These are phyloP conservation scores for Arabidopsis lyrata DNA, from an alignment of 441 rosid species.

Conservation along the genomic window DNA sequence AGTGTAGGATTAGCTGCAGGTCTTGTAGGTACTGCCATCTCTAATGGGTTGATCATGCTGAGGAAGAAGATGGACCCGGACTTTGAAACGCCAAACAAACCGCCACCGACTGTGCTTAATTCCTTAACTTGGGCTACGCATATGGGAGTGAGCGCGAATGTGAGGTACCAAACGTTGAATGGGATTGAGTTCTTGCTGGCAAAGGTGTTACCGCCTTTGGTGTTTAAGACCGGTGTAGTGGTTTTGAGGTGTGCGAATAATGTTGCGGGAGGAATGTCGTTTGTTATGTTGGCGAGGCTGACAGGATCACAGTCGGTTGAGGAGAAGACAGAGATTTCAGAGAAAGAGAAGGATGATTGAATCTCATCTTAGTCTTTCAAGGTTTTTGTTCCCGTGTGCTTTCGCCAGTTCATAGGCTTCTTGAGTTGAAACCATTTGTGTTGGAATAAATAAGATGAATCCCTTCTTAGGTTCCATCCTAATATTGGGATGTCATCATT, in stretches of 20 bases:
- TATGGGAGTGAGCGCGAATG: slow-evolving; percentile 93
- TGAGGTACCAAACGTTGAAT: slow-evolving; percentile 90
- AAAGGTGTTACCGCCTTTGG: slow-evolving; percentile 58
- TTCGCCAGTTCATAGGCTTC: slow-evolving; percentile 36
- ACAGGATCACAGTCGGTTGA: slow-evolving; percentile 84
- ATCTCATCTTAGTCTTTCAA: slow-evolving; percentile 18
- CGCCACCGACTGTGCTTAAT: slow-evolving; percentile 89
- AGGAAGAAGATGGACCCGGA: slow-evolving; percentile 97
- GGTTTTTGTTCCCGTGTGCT: slow-evolving; percentile 26
- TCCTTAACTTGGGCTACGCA: slow-evolving; percentile 93
- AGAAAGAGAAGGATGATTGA: slow-evolving; percentile 42
- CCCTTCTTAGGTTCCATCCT: slow-evolving; percentile 37
- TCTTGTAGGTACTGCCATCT: slow-evolving; percentile 81
- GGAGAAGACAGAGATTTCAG: slow-evolving; percentile 50
- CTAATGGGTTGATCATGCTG: slow-evolving; percentile 79
- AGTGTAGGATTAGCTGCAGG: slow-evolving; percentile 97
- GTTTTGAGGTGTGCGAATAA: slow-evolving; percentile 74
- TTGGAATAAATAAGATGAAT: slow-evolving; percentile 34
- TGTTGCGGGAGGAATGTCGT: slow-evolving; percentile 85
- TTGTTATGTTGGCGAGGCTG: slow-evolving; percentile 83
- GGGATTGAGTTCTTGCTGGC: slow-evolving; percentile 78
- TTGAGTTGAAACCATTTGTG: slow-evolving; percentile 29
- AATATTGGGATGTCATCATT: slow-evolving; percentile 33
- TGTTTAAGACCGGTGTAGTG: slow-evolving; percentile 73
- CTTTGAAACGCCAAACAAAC: slow-evolving; percentile 88